Evolutionary conservation across 441 rosid species (phyloP), one percentile per base, ranked within the genome.

Genomic region (Pelargonium citronellum): DNA sequence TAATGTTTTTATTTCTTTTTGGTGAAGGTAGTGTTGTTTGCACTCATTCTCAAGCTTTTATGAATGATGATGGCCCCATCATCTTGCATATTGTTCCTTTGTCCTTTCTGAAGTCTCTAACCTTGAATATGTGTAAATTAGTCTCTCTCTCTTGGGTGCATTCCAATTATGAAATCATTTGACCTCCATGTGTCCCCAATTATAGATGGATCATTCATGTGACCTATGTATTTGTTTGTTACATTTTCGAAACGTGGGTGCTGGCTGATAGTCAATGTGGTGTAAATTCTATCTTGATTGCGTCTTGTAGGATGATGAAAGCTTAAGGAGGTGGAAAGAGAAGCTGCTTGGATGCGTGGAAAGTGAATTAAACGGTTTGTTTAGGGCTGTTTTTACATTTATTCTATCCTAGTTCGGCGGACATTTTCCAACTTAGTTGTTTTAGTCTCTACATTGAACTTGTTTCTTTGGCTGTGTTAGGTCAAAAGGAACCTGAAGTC

Each of bases 261-360:
- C 61, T 55, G 16, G 61, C 16, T 15, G 19, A 53, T 55, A 7
- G 61, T 51, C 57, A 51, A 4, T 51, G 17, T 51, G 57, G n/a
- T 11, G 6, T 16, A n/a, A 13, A 16, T 4, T 51, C 0, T 1
- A 13, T 51, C 17, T 9, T 51, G 17, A 51, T 58, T 64, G 17
- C 55, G 41, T 34, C 10, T 74, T 81, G 70, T 83, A 86, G 87
- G 87, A 86, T 51, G 90, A 86, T 78, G 85, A 82, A n/a, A 86
- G 90, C 82, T 77, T 86, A 66, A 84, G 83, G 69, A 81, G 87
- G 71, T 86, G 89, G 87, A 86, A 86, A 65, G 86, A 84, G 77
- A 75, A 86, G 81, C 79, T 86, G 58, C 86, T 86, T 67, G 90
- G 87, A 15, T 75, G 79, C 34, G 66, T 86, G 6, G 86, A 84